A percentile compares a stretch with the other conserved stretches of the same genome.
Conservation (phyloP, 768 basidiomycete species). For the Lactarius sanguifluus region DNA sequence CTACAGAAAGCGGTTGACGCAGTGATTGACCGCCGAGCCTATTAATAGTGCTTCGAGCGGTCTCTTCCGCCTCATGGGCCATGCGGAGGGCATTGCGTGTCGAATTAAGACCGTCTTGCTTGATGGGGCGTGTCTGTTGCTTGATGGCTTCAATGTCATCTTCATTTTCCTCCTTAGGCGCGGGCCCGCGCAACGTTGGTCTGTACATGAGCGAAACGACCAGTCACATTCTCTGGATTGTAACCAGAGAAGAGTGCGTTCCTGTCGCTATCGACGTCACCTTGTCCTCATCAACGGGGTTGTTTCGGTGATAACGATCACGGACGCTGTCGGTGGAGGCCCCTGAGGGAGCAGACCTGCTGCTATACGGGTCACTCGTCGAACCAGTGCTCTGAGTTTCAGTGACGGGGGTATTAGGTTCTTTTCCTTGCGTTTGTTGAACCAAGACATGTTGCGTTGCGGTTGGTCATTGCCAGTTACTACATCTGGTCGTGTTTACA, state of each 20-base stretch:
- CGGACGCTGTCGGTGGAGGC: constrained; percentile 22
- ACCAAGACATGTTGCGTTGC: constrained; percentile 51
- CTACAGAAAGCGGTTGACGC: constrained; percentile 30
- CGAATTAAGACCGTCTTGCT: constrained; percentile 89
- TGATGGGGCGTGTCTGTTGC: constrained; percentile 81
- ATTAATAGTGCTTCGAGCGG: constrained; percentile 77
- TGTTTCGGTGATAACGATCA: constrained; percentile 53
- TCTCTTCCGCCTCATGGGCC: constrained; percentile 96
- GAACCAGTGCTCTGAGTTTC: constrained; percentile 45
- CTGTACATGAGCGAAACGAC: constrained; percentile 60
- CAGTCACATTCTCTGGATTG: constrained; percentile 57
- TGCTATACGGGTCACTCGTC: constrained; percentile 54
- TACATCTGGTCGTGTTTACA: background rate
- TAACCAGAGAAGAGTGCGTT: constrained; percentile 75
- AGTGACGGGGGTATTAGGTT: constrained; percentile 61
- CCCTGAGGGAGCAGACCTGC: constrained; percentile 31
- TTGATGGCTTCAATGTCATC: constrained; percentile 96
- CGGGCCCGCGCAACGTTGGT: constrained; percentile 46
- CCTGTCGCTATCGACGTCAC: constrained; percentile 63
- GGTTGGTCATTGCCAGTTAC: constrained; percentile 11
- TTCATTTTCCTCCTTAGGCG: constrained; percentile 71
- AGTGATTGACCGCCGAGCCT: constrained; percentile 94
- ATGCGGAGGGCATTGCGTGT: constrained; percentile 90
- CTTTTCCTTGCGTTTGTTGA: constrained; percentile 59
- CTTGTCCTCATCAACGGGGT: constrained; percentile 58